Base-by-base conservation (phyloP, 441 rosid genomes). In the Melastoma candidum region DNA sequence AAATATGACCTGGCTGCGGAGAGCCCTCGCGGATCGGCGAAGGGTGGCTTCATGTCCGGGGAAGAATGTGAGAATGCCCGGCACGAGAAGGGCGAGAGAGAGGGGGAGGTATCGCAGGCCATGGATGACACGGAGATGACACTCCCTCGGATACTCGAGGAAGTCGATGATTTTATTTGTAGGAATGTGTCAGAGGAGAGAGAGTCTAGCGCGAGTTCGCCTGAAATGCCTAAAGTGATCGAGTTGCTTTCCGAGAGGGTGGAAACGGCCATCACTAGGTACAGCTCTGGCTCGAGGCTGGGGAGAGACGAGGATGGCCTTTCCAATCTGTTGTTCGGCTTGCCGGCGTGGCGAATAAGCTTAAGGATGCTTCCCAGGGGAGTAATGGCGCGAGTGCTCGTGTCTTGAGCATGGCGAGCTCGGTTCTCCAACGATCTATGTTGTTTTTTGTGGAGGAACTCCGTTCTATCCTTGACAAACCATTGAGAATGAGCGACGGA, bases 151-250 rank as follows among this genome's bases (percentile, higher is more conserved):
- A 48, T 59, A 12, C 53, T 71, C 70, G 71, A 76, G 60, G 81
- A 79, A 7, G 74, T 84, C 12, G 82, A 79, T 48, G 61, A 27
- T 44, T 81, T 72, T 63, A 51, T 82, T 4, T n/a, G 66, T 4
- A 26, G 54, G 51, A 47, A 2, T 11, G 47, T n/a, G 51, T 13
- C 44, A 2, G 24, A 29, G 12, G 45, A 3, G 3, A 24, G 46
- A 1, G 56, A 36, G 24, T 14, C 26, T 7, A 10, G 51, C 6
- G 68, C 65, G 1, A 61, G 46, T 17, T 41, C 61, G 6, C 29
- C 24, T 0, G 78, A 73, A 44, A 58, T 85, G 65, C 82, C 81
- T 1, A 60, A 58, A 8, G 63, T 64, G 1, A 68, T 76, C 17
- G 81, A 82, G 46, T 43, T 73, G 0, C 74, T 85, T 43, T 57